Base-by-base conservation (phyloP, 495 filamentous ascomycete species). In the Podospora comata region DNA sequence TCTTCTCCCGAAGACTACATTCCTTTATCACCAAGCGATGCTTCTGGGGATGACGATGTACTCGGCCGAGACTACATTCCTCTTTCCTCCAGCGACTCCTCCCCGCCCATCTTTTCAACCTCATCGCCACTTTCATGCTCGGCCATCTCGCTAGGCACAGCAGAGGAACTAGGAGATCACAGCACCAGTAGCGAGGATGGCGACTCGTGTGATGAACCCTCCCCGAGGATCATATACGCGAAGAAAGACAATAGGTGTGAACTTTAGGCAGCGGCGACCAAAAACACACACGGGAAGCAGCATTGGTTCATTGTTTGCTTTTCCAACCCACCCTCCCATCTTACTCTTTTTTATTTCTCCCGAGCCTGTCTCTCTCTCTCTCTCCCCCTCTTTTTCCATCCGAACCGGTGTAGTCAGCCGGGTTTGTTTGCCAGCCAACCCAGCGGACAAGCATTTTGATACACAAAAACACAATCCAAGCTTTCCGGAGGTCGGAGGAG, bases 141-240 rank as follows among this genome's bases (percentile, higher is more conserved):
- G 5, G 16, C 44, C 15, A 65, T 68, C 62, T 71, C 69, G 26
- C 0, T 19, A 23, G 55, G 64, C 6, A 26, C 5, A 60, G 66
- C 19, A 30, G 39, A 27, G 30, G 7, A 39, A 67, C 5, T 18
- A 44, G 59, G 67, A 68, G 62, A 60, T 66, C 61, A 64, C 65
- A 20, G 30, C 1, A 62, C 39, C 39, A 48, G 2, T 48, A 48
- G 13, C 39, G 39, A 48, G 39, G 39, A 48, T 18, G 39, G 39
- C 39, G 39, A 48, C 39, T 48, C 39, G 39, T 48, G 15, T 48
- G 39, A 48, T 48, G 39, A 48, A 48, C 39, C 9, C 39, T 11
- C 39, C 39, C 39, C 39, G 39, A 48, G 39, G 39, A 13, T 48
- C 39, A 48, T 13, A 48, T 48, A 48, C 15, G 39, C 39, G 39